Base-by-base conservation (phyloP, 2,329 filamentous ascomycete species). In the Orbilia javanica region DNA sequence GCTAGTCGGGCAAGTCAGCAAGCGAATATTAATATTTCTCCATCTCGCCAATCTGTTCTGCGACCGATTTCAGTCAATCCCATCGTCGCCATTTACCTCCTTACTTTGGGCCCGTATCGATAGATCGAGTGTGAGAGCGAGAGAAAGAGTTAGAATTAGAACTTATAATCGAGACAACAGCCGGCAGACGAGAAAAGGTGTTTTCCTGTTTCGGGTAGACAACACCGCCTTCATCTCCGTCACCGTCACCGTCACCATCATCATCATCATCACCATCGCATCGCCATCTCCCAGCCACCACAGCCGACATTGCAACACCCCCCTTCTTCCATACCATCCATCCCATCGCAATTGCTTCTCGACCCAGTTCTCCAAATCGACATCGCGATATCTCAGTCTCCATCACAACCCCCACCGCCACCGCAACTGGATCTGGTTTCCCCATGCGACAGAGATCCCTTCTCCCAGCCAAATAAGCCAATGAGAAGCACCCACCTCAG, bases 1-100 rank as follows among this genome's bases (percentile, higher is more conserved):
- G 42, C 1, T 44, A 44, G 42, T 44, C 20, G 42, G 42, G n/a
- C n/a, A 67, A 57, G 25, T 63, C 18, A 48, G 27, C 63, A 29
- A 53, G 31, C 62, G 48, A 48, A 48, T 68, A 55, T 46, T 63
- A 64, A 64, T 73, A 73, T 66, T 73, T 34, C n/a, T 48, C 46
- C 22, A 39, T 55, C 25, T 53, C 68, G 60, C 68, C 57, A 71
- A 69, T 60, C 39, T 11, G 2, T 57, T 57, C 52, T 57, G 52
- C 52, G 52, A 55, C 52, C 36, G 20, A n/a, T 27, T 60, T 39
- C 42, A 27, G 18, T 36, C 36, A 34, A 34, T 44, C 39, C 20
- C 42, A 20, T 10, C n/a, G n/a, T 44, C 42, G 42, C 42, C 42
- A 18, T 18, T 68, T 50, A 31, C 36, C 27, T 64, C 27, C 60